Evolutionary conservation across 202 grass and related monocot species (phyloP).

Genomic region (Schoenoplectus tabernaemontani): DNA sequence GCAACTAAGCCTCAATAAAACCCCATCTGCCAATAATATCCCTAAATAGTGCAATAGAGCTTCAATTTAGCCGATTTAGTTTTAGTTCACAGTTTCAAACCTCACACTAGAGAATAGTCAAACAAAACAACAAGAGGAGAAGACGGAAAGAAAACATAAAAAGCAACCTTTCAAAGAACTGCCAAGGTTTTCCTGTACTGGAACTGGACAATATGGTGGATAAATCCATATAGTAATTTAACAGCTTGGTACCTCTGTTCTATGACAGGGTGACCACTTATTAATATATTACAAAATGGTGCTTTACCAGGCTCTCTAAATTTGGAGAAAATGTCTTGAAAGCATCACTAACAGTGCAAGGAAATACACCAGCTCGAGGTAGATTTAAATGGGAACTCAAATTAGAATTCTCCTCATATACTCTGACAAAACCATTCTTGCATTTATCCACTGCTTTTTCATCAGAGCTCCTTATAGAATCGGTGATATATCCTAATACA

Average conservation of each 20-base stretch:
- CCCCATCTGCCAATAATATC: background rate
- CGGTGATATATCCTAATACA: constrained; percentile 48
- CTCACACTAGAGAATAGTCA: background rate
- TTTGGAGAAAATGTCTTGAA: constrained; percentile 16
- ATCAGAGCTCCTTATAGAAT: constrained; percentile 11
- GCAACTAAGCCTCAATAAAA: background rate
- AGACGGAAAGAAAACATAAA: background rate
- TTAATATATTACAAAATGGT: constrained; percentile 15
- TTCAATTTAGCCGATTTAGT: background rate
- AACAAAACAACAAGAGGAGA: background rate
- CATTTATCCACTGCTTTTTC: constrained; percentile 8
- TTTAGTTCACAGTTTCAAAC: background rate
- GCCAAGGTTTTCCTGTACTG: background rate
- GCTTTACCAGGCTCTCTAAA: constrained; percentile 18
- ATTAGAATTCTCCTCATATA: constrained; percentile 6
- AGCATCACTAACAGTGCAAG: background rate
- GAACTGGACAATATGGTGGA: background rate
- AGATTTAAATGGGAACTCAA: background rate
- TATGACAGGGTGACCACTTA: background rate
- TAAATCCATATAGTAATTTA: background rate
- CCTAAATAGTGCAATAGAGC: background rate
- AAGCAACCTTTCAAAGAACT: background rate
- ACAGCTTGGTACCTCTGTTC: background rate
- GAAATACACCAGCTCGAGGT: background rate
- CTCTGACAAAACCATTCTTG: constrained; percentile 4